These are phyloP conservation scores for Leishmania lainsoni DNA, from an alignment of 208 protist genomes.

Conservation along the genomic window DNA sequence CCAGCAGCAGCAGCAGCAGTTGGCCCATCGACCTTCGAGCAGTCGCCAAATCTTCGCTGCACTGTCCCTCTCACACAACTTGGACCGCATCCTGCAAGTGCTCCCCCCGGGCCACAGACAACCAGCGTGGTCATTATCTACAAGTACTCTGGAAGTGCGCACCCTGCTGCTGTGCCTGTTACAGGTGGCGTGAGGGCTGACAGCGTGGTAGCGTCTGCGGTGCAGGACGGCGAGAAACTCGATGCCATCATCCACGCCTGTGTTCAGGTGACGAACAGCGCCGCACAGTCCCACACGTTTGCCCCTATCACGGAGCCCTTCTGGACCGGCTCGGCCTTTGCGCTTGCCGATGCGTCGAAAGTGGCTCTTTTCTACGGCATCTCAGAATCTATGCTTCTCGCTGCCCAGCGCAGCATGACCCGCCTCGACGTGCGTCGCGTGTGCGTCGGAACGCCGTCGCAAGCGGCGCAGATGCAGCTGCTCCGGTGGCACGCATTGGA, in stretches of 20 bases:
- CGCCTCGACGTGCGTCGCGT: slow-evolving; percentile 8
- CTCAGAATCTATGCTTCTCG: slow-evolving; percentile 26
- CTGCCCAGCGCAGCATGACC: slow-evolving; percentile 29
- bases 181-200: not conserved
- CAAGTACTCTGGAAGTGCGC: not conserved
- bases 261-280: slow-evolving; percentile 12
- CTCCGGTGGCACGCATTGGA: slow-evolving; percentile 48
- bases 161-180: not conserved
- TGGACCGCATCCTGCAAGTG: slow-evolving; percentile 56
- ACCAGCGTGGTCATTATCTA: slow-evolving; percentile 56
- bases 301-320: slow-evolving; percentile 12
- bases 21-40: slow-evolving; percentile 1
- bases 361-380: slow-evolving; percentile 34
- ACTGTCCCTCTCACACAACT: slow-evolving; percentile 65
- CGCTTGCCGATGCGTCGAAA: slow-evolving; percentile 17
- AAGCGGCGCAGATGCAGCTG: slow-evolving; percentile 8
- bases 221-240: slow-evolving; percentile 5
- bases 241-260: not conserved
- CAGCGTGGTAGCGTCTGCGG: not conserved
- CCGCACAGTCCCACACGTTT: slow-evolving; percentile 14
- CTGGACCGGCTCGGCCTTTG: slow-evolving; percentile 16
- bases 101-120: slow-evolving; percentile 56
- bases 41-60: slow-evolving; percentile 58
- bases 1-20: not conserved
- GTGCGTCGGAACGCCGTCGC: not conserved